These are phyloP conservation scores for Aspergillus steynii DNA, from an alignment of 495 filamentous ascomycete genomes.

Conservation along the genomic window DNA sequence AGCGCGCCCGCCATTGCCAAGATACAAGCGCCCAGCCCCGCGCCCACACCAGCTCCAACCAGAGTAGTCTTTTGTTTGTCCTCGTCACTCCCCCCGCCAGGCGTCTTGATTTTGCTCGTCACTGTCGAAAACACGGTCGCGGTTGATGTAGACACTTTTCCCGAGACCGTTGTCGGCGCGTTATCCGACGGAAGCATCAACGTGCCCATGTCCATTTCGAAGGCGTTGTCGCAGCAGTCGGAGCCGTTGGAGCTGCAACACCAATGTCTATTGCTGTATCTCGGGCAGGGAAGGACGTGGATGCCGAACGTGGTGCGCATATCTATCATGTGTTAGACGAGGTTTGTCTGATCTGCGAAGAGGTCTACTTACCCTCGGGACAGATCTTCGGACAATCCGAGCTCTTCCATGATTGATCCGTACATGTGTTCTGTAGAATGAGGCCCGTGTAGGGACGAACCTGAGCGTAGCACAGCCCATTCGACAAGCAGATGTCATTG, in stretches of 20 bases:
- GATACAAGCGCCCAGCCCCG: conserved; percentile 3
- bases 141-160: neutral
- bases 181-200: conserved; percentile 2
- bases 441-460: conserved; percentile 7
- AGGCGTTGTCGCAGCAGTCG: conserved; percentile 9
- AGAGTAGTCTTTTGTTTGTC: neutral
- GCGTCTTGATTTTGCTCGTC: neutral
- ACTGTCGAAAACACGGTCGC: neutral
- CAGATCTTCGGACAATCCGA: conserved; percentile 5
- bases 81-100: neutral
- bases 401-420: conserved; percentile 2
- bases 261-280: conserved; percentile 2
- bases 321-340: neutral
- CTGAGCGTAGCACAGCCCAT: conserved; percentile 8
- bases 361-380: neutral
- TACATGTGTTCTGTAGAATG: conserved; percentile 6
- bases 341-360: neutral
- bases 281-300: conserved; percentile 2
- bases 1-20: neutral
- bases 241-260: conserved; percentile 6
- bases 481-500: conserved; percentile 11
- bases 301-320: conserved; percentile 1
- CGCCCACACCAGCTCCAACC: conserved; percentile 4
- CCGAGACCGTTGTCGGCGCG: neutral
- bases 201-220: conserved; percentile 8